A percentile compares a stretch with the other conserved stretches of the same genome.
These are phyloP conservation scores for Oenanthe javanica DNA, from an alignment of 140 eudicot species.

Conservation along the genomic window DNA sequence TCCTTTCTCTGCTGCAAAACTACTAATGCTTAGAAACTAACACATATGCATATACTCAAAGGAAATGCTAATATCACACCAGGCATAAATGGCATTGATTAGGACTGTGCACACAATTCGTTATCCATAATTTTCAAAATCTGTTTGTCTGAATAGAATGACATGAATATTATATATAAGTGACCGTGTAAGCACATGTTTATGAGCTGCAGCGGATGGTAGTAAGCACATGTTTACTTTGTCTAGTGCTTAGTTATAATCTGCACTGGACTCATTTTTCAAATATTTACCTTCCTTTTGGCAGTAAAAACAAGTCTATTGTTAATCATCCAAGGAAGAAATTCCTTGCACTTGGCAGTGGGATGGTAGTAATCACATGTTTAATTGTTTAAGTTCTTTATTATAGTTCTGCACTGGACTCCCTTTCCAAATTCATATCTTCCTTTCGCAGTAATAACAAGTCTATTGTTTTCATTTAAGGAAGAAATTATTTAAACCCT, in stretches of 20 bases:
- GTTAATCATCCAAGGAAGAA: not conserved
- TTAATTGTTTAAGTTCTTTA: no score
- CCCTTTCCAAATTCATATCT: not conserved
- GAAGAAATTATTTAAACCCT: no score
- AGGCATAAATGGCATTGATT: not conserved
- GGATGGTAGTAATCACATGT: not conserved
- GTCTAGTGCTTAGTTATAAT: not conserved
- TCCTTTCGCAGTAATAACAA: not conserved
- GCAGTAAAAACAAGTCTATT: not conserved
- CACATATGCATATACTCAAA: conserved; percentile 1
- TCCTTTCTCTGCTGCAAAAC: conserved; percentile 49
- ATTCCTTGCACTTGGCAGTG: not conserved
- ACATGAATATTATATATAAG: not conserved
- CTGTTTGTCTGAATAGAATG: not conserved
- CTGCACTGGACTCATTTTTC: not conserved
- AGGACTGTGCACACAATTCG: not conserved
- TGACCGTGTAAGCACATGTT: not conserved
- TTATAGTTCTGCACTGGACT: no score
- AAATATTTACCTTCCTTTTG: not conserved
- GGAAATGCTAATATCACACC: not conserved
- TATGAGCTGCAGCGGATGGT: not conserved
- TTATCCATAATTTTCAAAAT: not conserved
- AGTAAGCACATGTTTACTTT: not conserved
- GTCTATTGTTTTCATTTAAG: not conserved
- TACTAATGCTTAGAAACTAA: not conserved